Conservation (phyloP, 176 grass and related monocot genomes). For the Lolium rigidum region DNA sequence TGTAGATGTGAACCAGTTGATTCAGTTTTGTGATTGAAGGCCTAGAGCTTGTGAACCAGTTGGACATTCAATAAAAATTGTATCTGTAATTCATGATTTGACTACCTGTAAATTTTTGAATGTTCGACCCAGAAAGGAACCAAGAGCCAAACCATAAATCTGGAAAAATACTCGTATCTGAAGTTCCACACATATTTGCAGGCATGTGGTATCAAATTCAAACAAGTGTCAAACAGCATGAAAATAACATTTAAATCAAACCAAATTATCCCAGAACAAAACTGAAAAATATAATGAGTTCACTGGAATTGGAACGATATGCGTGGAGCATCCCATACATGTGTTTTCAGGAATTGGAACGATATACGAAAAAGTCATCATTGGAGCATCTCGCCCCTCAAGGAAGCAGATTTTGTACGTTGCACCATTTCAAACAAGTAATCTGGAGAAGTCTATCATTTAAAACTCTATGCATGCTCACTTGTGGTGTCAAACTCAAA, state of each 20-base stretch:
- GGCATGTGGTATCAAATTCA: too few species aligned
- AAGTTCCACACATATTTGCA: too few species aligned
- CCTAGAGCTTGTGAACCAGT: too few species aligned
- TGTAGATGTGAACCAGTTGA: too few species aligned
- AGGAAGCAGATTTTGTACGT: too few species aligned
- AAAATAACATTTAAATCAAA: background rate
- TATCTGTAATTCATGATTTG: too few species aligned
- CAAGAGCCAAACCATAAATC: too few species aligned
- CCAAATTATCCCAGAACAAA: background rate
- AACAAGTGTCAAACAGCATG: background rate
- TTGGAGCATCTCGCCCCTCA: background rate
- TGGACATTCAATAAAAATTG: too few species aligned
- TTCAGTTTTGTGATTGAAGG: too few species aligned
- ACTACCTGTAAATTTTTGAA: too few species aligned
- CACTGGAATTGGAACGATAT: background rate
- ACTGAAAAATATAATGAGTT: background rate
- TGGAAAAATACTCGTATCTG: too few species aligned
- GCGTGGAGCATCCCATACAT: background rate
- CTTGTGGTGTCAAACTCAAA: background rate
- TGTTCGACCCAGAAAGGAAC: too few species aligned
- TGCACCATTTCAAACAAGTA: background rate
- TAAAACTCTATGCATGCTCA: background rate
- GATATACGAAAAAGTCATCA: constrained; percentile 38
- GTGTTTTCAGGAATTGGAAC: constrained; percentile 46
- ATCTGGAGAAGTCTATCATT: background rate